Evolutionary conservation across 768 basidiomycete genomes (phyloP).

Genomic region (Sarcomyxa edulis): DNA sequence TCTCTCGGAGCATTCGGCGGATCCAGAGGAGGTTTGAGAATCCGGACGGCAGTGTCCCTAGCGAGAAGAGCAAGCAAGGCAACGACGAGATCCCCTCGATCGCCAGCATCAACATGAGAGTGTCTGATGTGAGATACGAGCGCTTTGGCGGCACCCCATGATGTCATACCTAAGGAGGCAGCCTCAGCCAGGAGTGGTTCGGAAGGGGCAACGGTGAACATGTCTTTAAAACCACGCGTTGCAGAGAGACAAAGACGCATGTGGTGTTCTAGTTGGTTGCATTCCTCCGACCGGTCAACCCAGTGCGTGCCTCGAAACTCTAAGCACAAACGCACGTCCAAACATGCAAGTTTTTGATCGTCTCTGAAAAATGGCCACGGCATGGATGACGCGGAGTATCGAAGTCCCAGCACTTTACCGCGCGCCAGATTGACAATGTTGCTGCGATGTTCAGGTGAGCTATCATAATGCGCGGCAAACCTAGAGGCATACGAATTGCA

Average conservation of each 20-base stretch:
- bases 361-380: slow-evolving; percentile 7
- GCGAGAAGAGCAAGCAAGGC: slow-evolving; percentile 16
- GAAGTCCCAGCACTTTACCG: slow-evolving; percentile 11
- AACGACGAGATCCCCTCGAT: slow-evolving; percentile 18
- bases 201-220: slow-evolving; percentile 18
- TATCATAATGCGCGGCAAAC: slow-evolving; percentile 1
- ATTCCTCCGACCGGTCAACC: slow-evolving; percentile 10
- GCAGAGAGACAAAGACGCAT: slow-evolving; percentile 23
- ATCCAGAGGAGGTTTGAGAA: not conserved
- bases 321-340: slow-evolving; percentile 19
- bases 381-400: no score
- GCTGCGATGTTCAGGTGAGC: slow-evolving; percentile 1
- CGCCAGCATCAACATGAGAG: slow-evolving; percentile 15
- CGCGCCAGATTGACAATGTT: slow-evolving; percentile 9
- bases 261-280: slow-evolving; percentile 22
- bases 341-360: slow-evolving; percentile 14
- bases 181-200: slow-evolving; percentile 25
- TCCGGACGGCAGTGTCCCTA: slow-evolving; percentile 10
- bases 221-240: slow-evolving; percentile 10
- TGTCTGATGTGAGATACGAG: slow-evolving; percentile 10
- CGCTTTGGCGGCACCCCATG: no score
- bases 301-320: slow-evolving; percentile 19
- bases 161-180: slow-evolving; percentile 16
- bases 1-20: not conserved
- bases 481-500: not conserved